Base-by-base conservation (phyloP, 352 stramenopile species). In the Thraustochytrium sp. region DNA sequence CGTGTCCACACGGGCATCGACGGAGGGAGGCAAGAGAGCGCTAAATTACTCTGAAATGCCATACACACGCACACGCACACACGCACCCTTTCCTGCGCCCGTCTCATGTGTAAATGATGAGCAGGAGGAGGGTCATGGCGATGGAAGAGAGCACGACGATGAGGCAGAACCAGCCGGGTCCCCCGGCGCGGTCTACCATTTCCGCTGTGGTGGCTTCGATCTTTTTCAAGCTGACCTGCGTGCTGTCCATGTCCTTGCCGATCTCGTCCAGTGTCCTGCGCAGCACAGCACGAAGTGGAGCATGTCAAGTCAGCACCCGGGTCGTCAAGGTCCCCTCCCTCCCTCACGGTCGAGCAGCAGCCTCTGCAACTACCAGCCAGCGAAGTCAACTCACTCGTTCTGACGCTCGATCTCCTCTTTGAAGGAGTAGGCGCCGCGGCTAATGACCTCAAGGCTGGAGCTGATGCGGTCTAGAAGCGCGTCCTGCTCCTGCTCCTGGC, bases 21-120 rank as follows among this genome's bases (percentile, higher is more conserved):
- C n/a, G n/a, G n/a, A n/a, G n/a, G n/a, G n/a, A n/a, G n/a, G n/a
- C 42, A 49, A 49, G 42, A 49, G 5, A 49, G 5, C 42, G 42
- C 16, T 49, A 16, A 5, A 16, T 49, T 49, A 16, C 2, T 23
- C 18, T 13, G 53, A 34, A n/a, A 61, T 61, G 18, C 16, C 0
- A 61, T 61, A 36, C 16, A n/a, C n/a, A n/a, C n/a, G n/a, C n/a
- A n/a, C n/a, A n/a, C n/a, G n/a, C n/a, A n/a, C n/a, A n/a, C n/a
- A n/a, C n/a, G n/a, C n/a, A n/a, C n/a, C n/a, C n/a, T n/a, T n/a
- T n/a, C n/a, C n/a, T n/a, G n/a, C n/a, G n/a, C n/a, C n/a, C n/a
- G n/a, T n/a, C n/a, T 72, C 38, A 63, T 2, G 68, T 80, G 51
- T 80, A 80, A n/a, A 80, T 80, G 26, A 80, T 80, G 37, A 80